Percentiles rank a stretch among this genome's conserved stretches.
Evolutionary conservation across 2,329 filamentous ascomycete genomes (phyloP).

Genomic region (Aspergillus texensis): DNA sequence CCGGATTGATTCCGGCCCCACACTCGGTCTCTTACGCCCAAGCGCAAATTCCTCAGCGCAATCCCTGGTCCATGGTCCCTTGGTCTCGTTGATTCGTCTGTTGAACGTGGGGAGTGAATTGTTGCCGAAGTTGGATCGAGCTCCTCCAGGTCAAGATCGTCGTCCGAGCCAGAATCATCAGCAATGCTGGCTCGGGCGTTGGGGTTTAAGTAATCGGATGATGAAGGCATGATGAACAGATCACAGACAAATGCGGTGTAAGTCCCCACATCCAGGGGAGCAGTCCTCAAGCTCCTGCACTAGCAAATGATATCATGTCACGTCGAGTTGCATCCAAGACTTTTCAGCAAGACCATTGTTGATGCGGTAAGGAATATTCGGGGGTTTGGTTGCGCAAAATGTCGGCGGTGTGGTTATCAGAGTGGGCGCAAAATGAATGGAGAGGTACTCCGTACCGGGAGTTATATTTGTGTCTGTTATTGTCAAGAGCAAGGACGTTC

Average conservation of each 20-base stretch:
- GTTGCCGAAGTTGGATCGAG: slow-evolving; percentile 42
- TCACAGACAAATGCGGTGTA: slow-evolving; percentile 4
- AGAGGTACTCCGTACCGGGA: not conserved
- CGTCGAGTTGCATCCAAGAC: slow-evolving; percentile 18
- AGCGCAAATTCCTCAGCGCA: slow-evolving; percentile 53
- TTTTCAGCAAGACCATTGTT: slow-evolving; percentile 23
- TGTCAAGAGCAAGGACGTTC: slow-evolving; percentile 1
- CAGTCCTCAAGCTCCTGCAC: slow-evolving; percentile 22
- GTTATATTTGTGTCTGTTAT: not conserved
- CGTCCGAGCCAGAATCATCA: slow-evolving; percentile 42
- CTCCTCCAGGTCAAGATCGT: slow-evolving; percentile 51
- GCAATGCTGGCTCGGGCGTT: slow-evolving; percentile 34
- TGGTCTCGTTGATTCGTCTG: slow-evolving; percentile 31
- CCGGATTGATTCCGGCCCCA: slow-evolving; percentile 44
- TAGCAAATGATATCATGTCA: slow-evolving; percentile 28
- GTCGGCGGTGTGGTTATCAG: not conserved
- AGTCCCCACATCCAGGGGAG: slow-evolving; percentile 20
- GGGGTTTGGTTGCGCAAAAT: slow-evolving; percentile 1
- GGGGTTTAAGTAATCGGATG: slow-evolving; percentile 40
- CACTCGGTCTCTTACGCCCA: slow-evolving; percentile 49
- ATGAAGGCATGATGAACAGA: slow-evolving; percentile 36
- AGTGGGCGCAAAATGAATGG: not conserved
- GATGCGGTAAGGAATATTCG: slow-evolving; percentile 5
- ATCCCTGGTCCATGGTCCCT: slow-evolving; percentile 43
- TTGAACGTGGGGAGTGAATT: slow-evolving; percentile 27